A percentile compares a stretch with the other conserved stretches of the same genome.
Conservation (phyloP, 257 asterid genomes). For the Jasminum sambac region DNA sequence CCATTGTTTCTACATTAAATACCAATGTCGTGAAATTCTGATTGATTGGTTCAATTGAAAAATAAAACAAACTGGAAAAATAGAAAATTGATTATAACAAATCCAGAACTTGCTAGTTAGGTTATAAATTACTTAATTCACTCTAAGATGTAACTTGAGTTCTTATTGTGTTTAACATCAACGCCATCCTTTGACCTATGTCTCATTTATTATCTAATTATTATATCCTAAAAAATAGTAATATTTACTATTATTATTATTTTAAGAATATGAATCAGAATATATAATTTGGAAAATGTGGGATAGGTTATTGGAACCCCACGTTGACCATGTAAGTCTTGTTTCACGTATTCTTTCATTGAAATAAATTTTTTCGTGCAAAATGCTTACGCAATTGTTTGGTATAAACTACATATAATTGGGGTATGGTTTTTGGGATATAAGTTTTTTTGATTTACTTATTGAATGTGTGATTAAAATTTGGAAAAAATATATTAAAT, state of each 20-base stretch:
- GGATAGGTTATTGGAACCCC: neutral
- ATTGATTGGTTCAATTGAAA: neutral
- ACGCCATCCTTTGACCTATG: no score
- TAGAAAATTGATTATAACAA: neutral
- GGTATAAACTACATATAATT: no score
- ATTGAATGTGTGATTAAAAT: no score
- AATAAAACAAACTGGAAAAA: neutral
- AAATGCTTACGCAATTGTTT: neutral
- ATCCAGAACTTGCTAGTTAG: no score
- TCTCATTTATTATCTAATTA: no score
- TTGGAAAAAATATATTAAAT: no score
- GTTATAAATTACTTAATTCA: no score
- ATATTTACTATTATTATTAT: no score
- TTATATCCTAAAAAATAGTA: no score
- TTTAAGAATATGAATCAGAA: no score
- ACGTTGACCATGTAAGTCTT: neutral
- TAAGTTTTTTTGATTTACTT: no score
- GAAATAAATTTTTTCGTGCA: neutral
- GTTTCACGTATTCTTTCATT: neutral
- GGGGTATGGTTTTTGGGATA: no score
- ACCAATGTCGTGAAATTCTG: neutral
- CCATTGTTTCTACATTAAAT: neutral
- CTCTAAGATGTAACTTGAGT: neutral
- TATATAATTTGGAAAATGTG: neutral
- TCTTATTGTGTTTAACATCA: neutral